Base-by-base conservation (phyloP, 176 grass and related monocot genomes). In the Poa annua region DNA sequence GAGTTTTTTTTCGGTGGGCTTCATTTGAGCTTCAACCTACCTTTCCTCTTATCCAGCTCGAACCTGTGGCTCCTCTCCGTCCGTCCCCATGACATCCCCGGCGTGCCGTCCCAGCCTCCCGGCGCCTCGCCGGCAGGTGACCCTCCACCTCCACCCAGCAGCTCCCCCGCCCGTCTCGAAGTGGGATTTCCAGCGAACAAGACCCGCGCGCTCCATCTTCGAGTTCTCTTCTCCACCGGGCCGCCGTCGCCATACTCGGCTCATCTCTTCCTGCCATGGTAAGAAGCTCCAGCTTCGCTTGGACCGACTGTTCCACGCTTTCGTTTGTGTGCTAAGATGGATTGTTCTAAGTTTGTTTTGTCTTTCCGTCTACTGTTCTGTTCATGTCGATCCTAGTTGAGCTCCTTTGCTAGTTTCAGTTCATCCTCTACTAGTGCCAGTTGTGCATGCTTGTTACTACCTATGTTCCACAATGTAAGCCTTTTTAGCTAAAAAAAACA, bases 21-120 rank as follows among this genome's bases (percentile, higher is more conserved):
- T n/a, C n/a, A n/a, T n/a, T n/a, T n/a, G n/a, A n/a, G n/a, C n/a
- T n/a, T n/a, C n/a, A n/a, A n/a, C n/a, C n/a, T n/a, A n/a, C n/a
- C n/a, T n/a, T n/a, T n/a, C 71, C 7, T 50, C 45, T 74, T 74
- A 74, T 74, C 71, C 71, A 33, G 2, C 71, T 17, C 8, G 47
- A 50, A 6, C 25, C 71, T 11, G 71, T 74, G 71, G 47, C 16
- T 74, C 45, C 4, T 49, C 7, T 62, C 3, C 70, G 15, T 74
- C 71, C 47, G 1, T 74, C 47, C 47, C 47, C 47, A 74, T 74
- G 71, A 33, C 71, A 74, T 74, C 71, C 47, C 71, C 47, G 71
- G 71, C 71, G 71, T 74, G 71, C 71, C 71, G 71, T 34, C 71
- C 71, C 7, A 25, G 45, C 25, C 70, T 50, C 70, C 70, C 44